Conservation (phyloP, 208 protist genomes). For the Tritrichomonas foetus region DNA sequence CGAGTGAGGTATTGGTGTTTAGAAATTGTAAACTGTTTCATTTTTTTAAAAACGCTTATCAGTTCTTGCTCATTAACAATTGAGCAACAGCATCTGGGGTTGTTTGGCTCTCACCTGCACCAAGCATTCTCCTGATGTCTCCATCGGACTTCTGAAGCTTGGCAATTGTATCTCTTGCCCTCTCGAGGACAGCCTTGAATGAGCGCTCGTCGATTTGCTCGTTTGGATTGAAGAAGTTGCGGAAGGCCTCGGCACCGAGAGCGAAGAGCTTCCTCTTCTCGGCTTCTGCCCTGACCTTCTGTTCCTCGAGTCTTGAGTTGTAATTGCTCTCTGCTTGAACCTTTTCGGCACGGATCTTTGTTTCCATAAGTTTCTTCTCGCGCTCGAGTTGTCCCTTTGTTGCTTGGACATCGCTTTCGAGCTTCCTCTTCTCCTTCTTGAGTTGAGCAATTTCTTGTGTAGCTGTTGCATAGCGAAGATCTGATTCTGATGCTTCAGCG, state of each 20-base stretch:
- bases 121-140: background rate
- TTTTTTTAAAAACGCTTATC: too few species aligned
- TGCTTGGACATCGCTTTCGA: background rate
- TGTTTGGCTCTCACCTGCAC: background rate
- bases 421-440: background rate
- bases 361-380: background rate
- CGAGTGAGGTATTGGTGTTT: too few species aligned
- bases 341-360: background rate
- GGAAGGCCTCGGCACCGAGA: background rate
- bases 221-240: background rate
- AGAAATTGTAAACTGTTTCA: too few species aligned
- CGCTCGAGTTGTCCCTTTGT: background rate
- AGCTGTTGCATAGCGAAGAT: background rate
- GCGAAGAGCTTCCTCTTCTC: background rate
- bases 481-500: background rate
- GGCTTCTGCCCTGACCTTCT: background rate
- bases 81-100: constrained; percentile 19
- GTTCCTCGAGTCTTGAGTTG: background rate
- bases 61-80: background rate
- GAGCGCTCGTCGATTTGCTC: constrained; percentile 5
- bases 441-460: background rate
- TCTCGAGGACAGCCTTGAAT: background rate
- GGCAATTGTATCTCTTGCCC: background rate
- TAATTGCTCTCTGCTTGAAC: background rate
- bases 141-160: background rate